A percentile compares a stretch with the other conserved stretches of the same genome.
Conservation (phyloP, 129 eudicot species). For the Flaveria ramosissima region DNA sequence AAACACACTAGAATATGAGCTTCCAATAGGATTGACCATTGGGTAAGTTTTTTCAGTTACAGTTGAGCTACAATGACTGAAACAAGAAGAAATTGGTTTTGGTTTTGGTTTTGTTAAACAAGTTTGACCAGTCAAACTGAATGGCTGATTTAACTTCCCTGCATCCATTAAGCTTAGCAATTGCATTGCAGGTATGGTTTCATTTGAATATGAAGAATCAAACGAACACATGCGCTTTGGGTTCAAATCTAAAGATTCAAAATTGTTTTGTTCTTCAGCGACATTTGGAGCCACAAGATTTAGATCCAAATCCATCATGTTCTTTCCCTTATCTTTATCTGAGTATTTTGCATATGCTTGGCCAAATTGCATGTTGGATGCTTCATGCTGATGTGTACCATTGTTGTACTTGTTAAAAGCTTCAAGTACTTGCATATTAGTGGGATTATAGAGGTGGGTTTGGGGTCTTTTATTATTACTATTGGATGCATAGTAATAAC, state of each 20-base stretch:
- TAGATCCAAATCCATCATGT: conserved; percentile 50
- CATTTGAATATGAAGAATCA: conserved; percentile 60
- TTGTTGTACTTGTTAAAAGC: conserved; percentile 28
- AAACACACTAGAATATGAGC: conserved; percentile 28
- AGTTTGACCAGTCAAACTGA: conserved; percentile 26
- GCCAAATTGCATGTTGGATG: conserved; percentile 30
- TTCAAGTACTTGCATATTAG: conserved; percentile 28
- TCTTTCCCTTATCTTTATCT: conserved; percentile 46
- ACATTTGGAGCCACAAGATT: conserved; percentile 37
- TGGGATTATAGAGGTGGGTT: conserved; percentile 20
- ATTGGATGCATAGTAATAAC: conserved; percentile 22
- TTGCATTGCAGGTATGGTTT: conserved; percentile 86
- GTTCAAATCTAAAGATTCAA: conserved; percentile 25
- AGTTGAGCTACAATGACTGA: conserved; percentile 40
- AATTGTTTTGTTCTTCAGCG: conserved; percentile 37
- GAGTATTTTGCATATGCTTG: conserved; percentile 29
- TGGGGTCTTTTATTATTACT: conserved; percentile 16
- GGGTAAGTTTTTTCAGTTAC: conserved; percentile 26
- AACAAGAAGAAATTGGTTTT: conserved; percentile 45
- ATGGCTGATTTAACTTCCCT: conserved; percentile 43
- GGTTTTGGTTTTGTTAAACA: conserved; percentile 40
- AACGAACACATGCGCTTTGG: conserved; percentile 4
- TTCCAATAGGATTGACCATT: conserved; percentile 29
- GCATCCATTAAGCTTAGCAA: conserved; percentile 75
- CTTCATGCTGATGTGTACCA: conserved; percentile 8